These are phyloP conservation scores for Saccharomyces kudriavzevii DNA, from an alignment of 805 yeast species.

Conservation along the genomic window DNA sequence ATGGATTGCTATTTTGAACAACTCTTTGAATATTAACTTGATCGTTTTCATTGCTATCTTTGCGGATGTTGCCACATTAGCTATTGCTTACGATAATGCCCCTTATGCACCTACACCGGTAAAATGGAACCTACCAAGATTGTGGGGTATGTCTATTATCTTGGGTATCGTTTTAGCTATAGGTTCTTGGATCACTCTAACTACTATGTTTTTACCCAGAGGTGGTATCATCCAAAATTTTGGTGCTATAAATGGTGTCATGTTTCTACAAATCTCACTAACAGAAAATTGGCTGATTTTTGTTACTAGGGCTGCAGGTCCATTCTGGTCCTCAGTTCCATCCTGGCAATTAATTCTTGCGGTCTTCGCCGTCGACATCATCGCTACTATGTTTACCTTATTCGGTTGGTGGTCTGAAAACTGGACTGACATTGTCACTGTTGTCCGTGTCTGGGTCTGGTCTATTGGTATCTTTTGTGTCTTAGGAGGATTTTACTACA, in stretches of 20 bases:
- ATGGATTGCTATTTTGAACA: slow-evolving; percentile 92
- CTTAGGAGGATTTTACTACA: slow-evolving; percentile 93
- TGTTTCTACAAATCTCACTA: slow-evolving; percentile 87
- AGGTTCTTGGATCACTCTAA: slow-evolving; percentile 91
- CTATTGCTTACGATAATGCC: slow-evolving; percentile 96
- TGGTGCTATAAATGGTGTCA: slow-evolving; percentile 88
- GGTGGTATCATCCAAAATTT: slow-evolving; percentile 95
- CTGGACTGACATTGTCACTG: slow-evolving; percentile 94
- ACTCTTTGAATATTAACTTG: slow-evolving; percentile 78
- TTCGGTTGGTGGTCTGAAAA: slow-evolving; percentile 98
- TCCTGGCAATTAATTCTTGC: slow-evolving; percentile 97
- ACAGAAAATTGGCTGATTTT: slow-evolving; percentile 97
- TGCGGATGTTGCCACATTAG: slow-evolving; percentile 95
- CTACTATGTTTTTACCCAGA: slow-evolving; percentile 83
- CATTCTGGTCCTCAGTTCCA: slow-evolving; percentile 95
- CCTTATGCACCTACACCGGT: slow-evolving; percentile 90
- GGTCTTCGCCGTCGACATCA: slow-evolving; percentile 78
- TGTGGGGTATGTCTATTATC: slow-evolving; percentile 92
- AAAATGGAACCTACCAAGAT: slow-evolving; percentile 93
- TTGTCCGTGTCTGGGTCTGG: slow-evolving; percentile 90
- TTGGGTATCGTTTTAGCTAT: slow-evolving; percentile 80
- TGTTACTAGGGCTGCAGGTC: slow-evolving; percentile 95
- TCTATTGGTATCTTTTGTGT: slow-evolving; percentile 95
- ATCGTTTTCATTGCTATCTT: slow-evolving; percentile 94
- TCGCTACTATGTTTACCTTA: slow-evolving; percentile 85